These are phyloP conservation scores for Rosa persica DNA, from an alignment of 306 rosid species.

Conservation along the genomic window DNA sequence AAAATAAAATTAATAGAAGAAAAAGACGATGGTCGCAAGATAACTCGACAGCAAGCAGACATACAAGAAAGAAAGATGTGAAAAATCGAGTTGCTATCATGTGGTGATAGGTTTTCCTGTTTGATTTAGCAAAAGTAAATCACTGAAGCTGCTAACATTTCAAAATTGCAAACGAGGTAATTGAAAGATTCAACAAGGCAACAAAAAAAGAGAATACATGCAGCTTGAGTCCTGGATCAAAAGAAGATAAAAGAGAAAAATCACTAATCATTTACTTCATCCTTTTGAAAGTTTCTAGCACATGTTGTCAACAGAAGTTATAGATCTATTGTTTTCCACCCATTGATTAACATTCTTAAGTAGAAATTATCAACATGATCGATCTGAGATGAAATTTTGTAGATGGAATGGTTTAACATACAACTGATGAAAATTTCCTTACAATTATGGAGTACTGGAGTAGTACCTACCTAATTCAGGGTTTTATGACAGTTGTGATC, in stretches of 20 bases:
- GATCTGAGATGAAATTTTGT: background rate
- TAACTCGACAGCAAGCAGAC: background rate
- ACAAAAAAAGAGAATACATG: too few relatives aligned
- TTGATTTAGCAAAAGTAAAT: too few relatives aligned
- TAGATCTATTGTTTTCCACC: background rate
- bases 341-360: background rate
- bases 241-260: too few relatives aligned
- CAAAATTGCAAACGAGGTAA: too few relatives aligned
- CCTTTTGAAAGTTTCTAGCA: background rate
- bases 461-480: background rate
- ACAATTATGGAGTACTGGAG: background rate
- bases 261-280: too few relatives aligned
- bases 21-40: background rate
- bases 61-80: background rate
- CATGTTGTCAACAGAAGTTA: background rate
- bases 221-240: too few relatives aligned
- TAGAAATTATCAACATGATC: background rate
- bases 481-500: too few relatives aligned
- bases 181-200: too few relatives aligned
- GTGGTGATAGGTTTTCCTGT: too few relatives aligned
- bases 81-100: too few relatives aligned
- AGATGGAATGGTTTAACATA: background rate
- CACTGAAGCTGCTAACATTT: too few relatives aligned
- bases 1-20: background rate
- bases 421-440: background rate